These are phyloP conservation scores for Vitis labrusca DNA, from an alignment of 164 flowering plant genomes.

Conservation along the genomic window DNA sequence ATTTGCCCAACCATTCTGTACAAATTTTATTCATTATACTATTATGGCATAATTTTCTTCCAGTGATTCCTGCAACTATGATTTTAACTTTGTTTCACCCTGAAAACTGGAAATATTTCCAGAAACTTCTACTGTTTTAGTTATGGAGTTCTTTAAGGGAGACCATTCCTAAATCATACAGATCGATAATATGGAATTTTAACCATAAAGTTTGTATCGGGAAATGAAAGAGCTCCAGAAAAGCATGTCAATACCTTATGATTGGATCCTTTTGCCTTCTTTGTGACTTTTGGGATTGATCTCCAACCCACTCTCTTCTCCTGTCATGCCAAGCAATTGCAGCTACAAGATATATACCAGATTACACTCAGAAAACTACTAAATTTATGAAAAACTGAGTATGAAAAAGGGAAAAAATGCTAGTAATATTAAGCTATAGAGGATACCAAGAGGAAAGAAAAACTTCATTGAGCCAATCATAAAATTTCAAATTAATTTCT, in stretches of 20 bases:
- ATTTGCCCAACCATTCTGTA: not conserved
- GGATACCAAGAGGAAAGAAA: too few relatives aligned
- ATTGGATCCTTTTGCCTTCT: slow-evolving; percentile 39
- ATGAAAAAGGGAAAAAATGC: not conserved
- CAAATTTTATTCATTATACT: too few relatives aligned
- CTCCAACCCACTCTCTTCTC: slow-evolving; percentile 51
- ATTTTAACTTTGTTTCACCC: not conserved
- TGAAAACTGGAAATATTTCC: not conserved
- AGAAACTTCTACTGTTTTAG: not conserved
- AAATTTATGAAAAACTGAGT: not conserved
- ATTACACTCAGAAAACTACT: slow-evolving; percentile 4
- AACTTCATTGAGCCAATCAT: too few relatives aligned
- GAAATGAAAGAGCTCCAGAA: not conserved
- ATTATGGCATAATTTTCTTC: too few relatives aligned
- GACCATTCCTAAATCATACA: too few relatives aligned
- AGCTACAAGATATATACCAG: slow-evolving; percentile 26
- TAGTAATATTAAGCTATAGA: too few relatives aligned
- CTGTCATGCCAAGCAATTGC: slow-evolving; percentile 47
- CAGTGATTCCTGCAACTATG: too few relatives aligned
- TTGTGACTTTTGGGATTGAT: slow-evolving; percentile 22
- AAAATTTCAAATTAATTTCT: too few relatives aligned
- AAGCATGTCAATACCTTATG: slow-evolving; percentile 36
- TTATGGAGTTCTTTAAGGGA: too few relatives aligned
- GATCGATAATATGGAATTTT: too few relatives aligned
- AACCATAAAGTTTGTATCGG: too few relatives aligned